Evolutionary conservation across 208 protist genomes (phyloP).

Genomic region (Wallacemonas sp.): DNA sequence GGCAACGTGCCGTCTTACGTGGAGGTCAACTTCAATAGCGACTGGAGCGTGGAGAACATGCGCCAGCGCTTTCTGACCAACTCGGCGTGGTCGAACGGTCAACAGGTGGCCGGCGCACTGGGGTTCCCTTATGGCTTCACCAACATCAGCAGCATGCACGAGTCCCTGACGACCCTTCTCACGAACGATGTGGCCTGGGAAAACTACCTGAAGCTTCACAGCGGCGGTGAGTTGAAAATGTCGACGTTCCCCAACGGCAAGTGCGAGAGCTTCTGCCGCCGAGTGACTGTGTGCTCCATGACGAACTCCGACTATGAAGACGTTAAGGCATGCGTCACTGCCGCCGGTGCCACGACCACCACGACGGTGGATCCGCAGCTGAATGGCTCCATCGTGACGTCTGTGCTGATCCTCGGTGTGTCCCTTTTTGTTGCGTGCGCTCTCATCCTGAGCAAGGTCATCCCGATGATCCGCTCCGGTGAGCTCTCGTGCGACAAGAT

Average conservation of each 20-base stretch:
- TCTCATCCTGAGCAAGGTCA: slow-evolving; percentile 17
- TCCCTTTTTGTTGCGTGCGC: slow-evolving; percentile 16
- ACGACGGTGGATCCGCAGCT: slow-evolving; percentile 20
- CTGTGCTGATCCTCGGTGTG: slow-evolving; percentile 41
- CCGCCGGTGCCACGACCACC: slow-evolving; percentile 13
- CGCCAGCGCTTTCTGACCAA: slow-evolving; percentile 41
- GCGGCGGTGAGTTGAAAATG: slow-evolving; percentile 27
- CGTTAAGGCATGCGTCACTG: slow-evolving; percentile 34
- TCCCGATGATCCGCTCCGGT: slow-evolving; percentile 33
- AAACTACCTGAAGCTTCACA: slow-evolving; percentile 39
- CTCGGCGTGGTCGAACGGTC: slow-evolving; percentile 28
- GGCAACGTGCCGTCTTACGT: slow-evolving; percentile 71
- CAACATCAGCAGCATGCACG: slow-evolving; percentile 15
- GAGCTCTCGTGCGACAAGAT: slow-evolving; percentile 36
- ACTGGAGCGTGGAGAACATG: slow-evolving; percentile 34
- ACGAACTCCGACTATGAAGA: slow-evolving; percentile 22
- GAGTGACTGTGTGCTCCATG: slow-evolving; percentile 53
- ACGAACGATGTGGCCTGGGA: slow-evolving; percentile 37
- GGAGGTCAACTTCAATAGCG: slow-evolving; percentile 35
- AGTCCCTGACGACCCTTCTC: slow-evolving; percentile 13
- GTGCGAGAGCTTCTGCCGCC: slow-evolving; percentile 55
- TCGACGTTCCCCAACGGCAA: slow-evolving; percentile 26
- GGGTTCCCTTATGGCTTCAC: slow-evolving; percentile 21
- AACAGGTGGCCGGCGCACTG: slow-evolving; percentile 27
- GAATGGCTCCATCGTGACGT: slow-evolving; percentile 37